A percentile compares a stretch with the other conserved stretches of the same genome.
These are phyloP conservation scores for Neurospora sp. DNA, from an alignment of 495 filamentous ascomycete species.

Conservation along the genomic window DNA sequence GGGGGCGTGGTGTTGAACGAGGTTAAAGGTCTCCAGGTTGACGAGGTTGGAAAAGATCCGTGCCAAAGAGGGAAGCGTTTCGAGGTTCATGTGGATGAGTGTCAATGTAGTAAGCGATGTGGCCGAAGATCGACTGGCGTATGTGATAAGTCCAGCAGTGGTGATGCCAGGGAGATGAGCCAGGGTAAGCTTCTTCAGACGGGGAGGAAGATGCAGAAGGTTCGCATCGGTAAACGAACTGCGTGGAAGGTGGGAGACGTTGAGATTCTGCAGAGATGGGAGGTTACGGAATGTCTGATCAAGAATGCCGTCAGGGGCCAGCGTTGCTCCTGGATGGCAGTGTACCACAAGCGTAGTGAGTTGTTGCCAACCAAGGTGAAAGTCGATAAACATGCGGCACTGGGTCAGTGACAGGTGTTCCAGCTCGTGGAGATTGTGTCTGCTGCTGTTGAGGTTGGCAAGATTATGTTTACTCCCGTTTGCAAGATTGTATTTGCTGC, in stretches of 20 bases:
- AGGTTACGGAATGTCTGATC: slow-evolving; percentile 52
- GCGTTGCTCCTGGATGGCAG: slow-evolving; percentile 48
- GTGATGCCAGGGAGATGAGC: slow-evolving; percentile 70
- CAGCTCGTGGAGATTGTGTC: slow-evolving; percentile 20
- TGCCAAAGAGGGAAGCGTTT: slow-evolving; percentile 59
- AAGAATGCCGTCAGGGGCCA: slow-evolving; percentile 59
- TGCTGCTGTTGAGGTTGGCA: background rate
- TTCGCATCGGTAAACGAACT: slow-evolving; percentile 63
- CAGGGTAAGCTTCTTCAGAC: slow-evolving; percentile 61
- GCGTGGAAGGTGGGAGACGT: slow-evolving; percentile 61
- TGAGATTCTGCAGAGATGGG: slow-evolving; percentile 61
- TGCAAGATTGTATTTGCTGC: background rate
- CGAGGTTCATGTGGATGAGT: slow-evolving; percentile 55
- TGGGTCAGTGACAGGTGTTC: slow-evolving; percentile 50
- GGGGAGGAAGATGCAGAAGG: slow-evolving; percentile 55
- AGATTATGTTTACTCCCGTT: slow-evolving; percentile 6
- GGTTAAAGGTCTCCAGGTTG: slow-evolving; percentile 52
- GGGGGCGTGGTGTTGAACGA: slow-evolving; percentile 59
- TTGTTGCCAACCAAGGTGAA: slow-evolving; percentile 59
- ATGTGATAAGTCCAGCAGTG: slow-evolving; percentile 62
- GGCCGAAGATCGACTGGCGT: slow-evolving; percentile 50
- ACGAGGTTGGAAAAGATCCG: slow-evolving; percentile 60
- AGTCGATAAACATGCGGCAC: slow-evolving; percentile 57
- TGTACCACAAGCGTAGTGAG: slow-evolving; percentile 70
- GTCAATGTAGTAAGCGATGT: slow-evolving; percentile 48